A percentile compares a stretch with the other conserved stretches of the same genome.
Evolutionary conservation across 2,329 filamentous ascomycete species (phyloP).

Genomic region (Colletotrichum cereale): DNA sequence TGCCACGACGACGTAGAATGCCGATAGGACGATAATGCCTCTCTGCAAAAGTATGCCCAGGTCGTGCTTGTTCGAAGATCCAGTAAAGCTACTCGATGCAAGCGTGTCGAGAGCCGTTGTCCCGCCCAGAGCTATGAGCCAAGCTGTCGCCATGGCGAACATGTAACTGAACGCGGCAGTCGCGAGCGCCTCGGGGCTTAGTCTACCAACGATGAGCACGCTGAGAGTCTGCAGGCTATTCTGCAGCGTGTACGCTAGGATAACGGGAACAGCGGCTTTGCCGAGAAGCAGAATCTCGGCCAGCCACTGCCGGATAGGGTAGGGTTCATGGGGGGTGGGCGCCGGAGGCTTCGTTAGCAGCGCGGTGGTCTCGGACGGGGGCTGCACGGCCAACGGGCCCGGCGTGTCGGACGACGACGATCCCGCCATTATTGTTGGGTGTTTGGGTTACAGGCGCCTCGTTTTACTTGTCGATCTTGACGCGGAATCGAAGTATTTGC

Average conservation of each 20-base stretch:
- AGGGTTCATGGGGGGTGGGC: slow-evolving; percentile 19
- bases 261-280: slow-evolving; percentile 80
- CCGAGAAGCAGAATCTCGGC: slow-evolving; percentile 76
- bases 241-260: slow-evolving; percentile 86
- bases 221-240: slow-evolving; percentile 88
- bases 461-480: background rate
- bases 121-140: slow-evolving; percentile 87
- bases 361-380: slow-evolving; percentile 37
- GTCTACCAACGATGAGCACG: slow-evolving; percentile 82
- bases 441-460: background rate
- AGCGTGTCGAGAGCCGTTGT: slow-evolving; percentile 89
- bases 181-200: slow-evolving; percentile 83
- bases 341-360: slow-evolving; percentile 38
- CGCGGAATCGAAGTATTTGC: background rate
- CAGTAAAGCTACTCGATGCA: slow-evolving; percentile 85
- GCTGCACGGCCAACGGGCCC: slow-evolving; percentile 1
- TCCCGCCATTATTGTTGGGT: slow-evolving; percentile 22
- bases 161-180: slow-evolving; percentile 91
- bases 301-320: slow-evolving; percentile 33
- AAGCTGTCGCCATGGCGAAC: slow-evolving; percentile 91
- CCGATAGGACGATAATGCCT: slow-evolving; percentile 77
- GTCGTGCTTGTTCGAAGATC: slow-evolving; percentile 81
- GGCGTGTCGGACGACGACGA: slow-evolving; percentile 20
- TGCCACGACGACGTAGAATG: slow-evolving; percentile 80
- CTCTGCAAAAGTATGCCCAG: slow-evolving; percentile 84